Evolutionary conservation across 768 basidiomycete species (phyloP).

Genomic region (Tylopilus sp.): DNA sequence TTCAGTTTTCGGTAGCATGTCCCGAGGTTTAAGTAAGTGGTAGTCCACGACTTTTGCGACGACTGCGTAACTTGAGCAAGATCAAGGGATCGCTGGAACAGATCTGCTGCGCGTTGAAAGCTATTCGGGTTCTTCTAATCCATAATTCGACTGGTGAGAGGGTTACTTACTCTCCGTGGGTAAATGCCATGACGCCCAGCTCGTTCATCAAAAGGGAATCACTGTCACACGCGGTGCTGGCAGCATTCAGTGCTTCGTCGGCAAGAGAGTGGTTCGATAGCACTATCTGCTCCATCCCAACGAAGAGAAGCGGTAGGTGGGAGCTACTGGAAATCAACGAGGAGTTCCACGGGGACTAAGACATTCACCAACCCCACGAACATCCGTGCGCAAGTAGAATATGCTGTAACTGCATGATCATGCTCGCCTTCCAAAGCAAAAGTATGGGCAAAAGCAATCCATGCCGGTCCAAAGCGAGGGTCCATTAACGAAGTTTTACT

Average conservation of each 20-base stretch:
- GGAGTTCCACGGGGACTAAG: not conserved
- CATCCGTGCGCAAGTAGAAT: slow-evolving; percentile 93
- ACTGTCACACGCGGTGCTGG: slow-evolving; percentile 73
- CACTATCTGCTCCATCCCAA: slow-evolving; percentile 97
- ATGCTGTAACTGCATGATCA: slow-evolving; percentile 97
- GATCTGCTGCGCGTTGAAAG: slow-evolving; percentile 62
- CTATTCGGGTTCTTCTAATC: slow-evolving; percentile 44
- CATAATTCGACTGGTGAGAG: not conserved
- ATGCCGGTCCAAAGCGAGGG: slow-evolving; percentile 91
- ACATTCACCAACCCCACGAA: slow-evolving; percentile 76
- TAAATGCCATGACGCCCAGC: slow-evolving; percentile 88
- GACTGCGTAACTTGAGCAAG: slow-evolving; percentile 82
- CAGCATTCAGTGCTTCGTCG: slow-evolving; percentile 84
- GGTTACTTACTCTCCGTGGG: slow-evolving; percentile 68
- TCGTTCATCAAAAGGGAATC: slow-evolving; percentile 93
- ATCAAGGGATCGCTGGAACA: slow-evolving; percentile 76
- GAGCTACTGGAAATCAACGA: slow-evolving; percentile 56
- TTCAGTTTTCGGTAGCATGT: slow-evolving; percentile 81
- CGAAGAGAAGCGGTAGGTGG: slow-evolving; percentile 90
- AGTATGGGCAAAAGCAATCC: slow-evolving; percentile 97
- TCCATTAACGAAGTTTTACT: slow-evolving; percentile 98
- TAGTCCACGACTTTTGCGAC: slow-evolving; percentile 81
- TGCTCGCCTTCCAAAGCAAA: slow-evolving; percentile 98
- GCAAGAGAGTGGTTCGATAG: slow-evolving; percentile 79
- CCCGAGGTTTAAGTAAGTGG: slow-evolving; percentile 90